Evolutionary conservation across 2,329 filamentous ascomycete genomes (phyloP).

Genomic region (Penicillium expansum): DNA sequence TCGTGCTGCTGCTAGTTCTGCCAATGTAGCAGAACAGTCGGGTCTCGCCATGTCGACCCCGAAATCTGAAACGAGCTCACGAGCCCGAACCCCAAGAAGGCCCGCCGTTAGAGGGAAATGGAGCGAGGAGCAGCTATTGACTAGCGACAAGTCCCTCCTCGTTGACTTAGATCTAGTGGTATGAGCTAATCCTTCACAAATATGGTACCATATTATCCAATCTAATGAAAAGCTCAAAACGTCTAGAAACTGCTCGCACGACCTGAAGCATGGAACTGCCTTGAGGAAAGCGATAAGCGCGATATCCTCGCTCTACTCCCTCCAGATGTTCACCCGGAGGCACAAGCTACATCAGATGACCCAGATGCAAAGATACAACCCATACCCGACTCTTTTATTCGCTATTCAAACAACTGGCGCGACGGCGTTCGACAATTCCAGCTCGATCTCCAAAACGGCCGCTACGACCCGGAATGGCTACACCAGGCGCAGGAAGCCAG

Average conservation of each 20-base stretch:
- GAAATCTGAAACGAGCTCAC: conserved; percentile 20
- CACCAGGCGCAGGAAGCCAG: conserved; percentile 54
- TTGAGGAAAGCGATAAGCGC: conserved; percentile 43
- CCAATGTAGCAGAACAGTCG: conserved; percentile 27
- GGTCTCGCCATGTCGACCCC: conserved; percentile 29
- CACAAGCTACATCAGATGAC: conserved; percentile 28
- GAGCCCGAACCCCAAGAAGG: conserved; percentile 33
- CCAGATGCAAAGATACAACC: conserved; percentile 36
- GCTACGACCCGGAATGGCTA: conserved; percentile 58
- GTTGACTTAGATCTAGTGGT: conserved; percentile 41
- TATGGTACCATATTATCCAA: background rate
- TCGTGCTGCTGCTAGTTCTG: conserved; percentile 15
- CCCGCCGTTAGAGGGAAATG: conserved; percentile 36
- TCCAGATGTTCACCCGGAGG: conserved; percentile 40
- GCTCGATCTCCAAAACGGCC: conserved; percentile 54
- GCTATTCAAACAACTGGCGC: conserved; percentile 50
- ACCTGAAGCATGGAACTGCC: conserved; percentile 42
- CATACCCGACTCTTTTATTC: conserved; percentile 41
- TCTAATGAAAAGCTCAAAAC: background rate
- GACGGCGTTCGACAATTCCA: conserved; percentile 56
- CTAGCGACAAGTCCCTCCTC: conserved; percentile 38
- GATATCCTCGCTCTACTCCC: conserved; percentile 43
- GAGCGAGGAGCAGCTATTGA: conserved; percentile 41
- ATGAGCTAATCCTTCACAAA: conserved; percentile 13
- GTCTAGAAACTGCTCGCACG: conserved; percentile 40